These are phyloP conservation scores for Yamadazyma mexicana DNA, from an alignment of 1,139 yeast species.

Conservation along the genomic window DNA sequence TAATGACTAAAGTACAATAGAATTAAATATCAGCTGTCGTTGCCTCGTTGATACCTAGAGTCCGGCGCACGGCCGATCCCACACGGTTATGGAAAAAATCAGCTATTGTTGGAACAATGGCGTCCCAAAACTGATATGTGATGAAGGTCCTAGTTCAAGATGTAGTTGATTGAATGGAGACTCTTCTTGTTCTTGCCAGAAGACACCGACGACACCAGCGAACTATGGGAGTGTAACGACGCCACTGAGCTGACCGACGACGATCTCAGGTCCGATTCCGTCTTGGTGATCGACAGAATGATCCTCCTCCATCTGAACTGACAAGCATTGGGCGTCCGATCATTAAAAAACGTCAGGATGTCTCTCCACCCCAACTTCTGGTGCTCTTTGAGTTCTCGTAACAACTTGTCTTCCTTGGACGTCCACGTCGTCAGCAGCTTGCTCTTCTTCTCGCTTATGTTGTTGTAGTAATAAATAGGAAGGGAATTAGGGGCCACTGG, in stretches of 20 bases:
- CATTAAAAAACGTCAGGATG: slow-evolving; percentile 41
- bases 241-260: slow-evolving; percentile 8
- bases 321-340: slow-evolving; percentile 49
- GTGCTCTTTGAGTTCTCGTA: slow-evolving; percentile 38
- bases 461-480: slow-evolving; percentile 17
- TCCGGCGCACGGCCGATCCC: too few species aligned
- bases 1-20: too few species aligned
- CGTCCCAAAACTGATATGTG: not conserved
- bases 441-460: slow-evolving; percentile 17
- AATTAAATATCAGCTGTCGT: not conserved
- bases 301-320: slow-evolving; percentile 50
- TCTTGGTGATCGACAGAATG: slow-evolving; percentile 19
- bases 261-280: slow-evolving; percentile 6
- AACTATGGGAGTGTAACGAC: slow-evolving; percentile 9
- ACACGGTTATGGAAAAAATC: not conserved
- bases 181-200: slow-evolving; percentile 21
- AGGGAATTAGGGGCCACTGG: slow-evolving; percentile 4
- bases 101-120: not conserved
- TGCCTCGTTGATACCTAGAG: too few species aligned
- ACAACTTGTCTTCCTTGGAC: slow-evolving; percentile 37
- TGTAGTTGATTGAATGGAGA: slow-evolving; percentile 30
- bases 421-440: slow-evolving; percentile 43
- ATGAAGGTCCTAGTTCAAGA: slow-evolving; percentile 19
- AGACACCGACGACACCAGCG: slow-evolving; percentile 10
- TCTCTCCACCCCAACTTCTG: slow-evolving; percentile 50